phyloP scores from a whole-genome alignment of 2,329 filamentous ascomycete genomes.

The Nectriaceae sp. region DNA sequence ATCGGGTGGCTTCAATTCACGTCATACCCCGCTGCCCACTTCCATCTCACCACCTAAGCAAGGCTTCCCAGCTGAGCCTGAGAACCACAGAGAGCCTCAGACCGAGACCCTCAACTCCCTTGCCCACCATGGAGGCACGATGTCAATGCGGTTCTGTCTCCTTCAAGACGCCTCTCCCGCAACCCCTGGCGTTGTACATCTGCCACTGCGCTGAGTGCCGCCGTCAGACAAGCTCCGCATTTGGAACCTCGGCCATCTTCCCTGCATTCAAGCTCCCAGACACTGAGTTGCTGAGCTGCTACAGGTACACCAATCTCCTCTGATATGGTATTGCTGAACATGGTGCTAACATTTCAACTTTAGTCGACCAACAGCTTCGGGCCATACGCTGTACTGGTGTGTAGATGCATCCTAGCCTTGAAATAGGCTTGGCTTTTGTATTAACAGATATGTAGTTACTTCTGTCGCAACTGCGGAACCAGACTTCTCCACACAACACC shows the following conservation, averaged over 20 bases:
- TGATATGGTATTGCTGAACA: background rate
- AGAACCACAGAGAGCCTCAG: background rate
- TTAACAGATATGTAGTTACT: constrained; percentile 49
- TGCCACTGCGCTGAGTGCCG: constrained; percentile 71
- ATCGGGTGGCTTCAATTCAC: background rate
- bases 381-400: constrained; percentile 60
- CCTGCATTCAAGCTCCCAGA: constrained; percentile 62
- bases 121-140: constrained; percentile 52
- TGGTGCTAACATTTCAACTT: background rate
- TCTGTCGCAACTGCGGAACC: constrained; percentile 67
- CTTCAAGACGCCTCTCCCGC: constrained; percentile 62
- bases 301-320: constrained; percentile 39
- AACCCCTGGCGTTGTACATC: constrained; percentile 67
- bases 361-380: constrained; percentile 59
- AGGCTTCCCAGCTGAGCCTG: background rate
- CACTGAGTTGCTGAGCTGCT: constrained; percentile 51
- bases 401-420: constrained; percentile 13
- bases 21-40: background rate
- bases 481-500: constrained; percentile 63
- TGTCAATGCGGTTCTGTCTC: constrained; percentile 66
- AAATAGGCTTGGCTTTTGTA: constrained; percentile 7
- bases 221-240: constrained; percentile 65
- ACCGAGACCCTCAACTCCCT: background rate
- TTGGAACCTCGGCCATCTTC: constrained; percentile 70
- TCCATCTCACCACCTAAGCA: background rate